Base-by-base conservation (phyloP, 2,329 filamentous ascomycete species). In the Aureobasidium namibiae region DNA sequence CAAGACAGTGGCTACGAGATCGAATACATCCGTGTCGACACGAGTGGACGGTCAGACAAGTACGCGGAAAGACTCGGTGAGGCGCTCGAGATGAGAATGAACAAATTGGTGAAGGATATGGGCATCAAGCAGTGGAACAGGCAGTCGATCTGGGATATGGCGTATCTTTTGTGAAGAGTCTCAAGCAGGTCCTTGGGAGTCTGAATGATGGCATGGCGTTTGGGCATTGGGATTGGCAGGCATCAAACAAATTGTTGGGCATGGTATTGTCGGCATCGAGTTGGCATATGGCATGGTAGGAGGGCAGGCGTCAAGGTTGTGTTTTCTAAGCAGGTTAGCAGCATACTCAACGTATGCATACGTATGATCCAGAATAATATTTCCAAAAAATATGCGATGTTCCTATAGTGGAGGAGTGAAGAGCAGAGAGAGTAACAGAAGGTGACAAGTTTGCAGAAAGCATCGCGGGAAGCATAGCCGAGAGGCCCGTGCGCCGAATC, bases 71-170 rank as follows among this genome's bases (percentile, higher is more conserved):
- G 57, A 45, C 34, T 59, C 26, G 10, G 49, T 16, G 46, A 59
- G 11, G 57, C 57, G 46, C 46, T 59, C 18, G 57, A 59, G 13
- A 59, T 59, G 57, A 26, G 57, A 38, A 59, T 59, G 57, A 31
- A 59, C 34, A 45, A 52, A 36, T 26, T 59, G 48, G 57, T 59
- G 9, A 39, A 53, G 31, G 26, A 44, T 26, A 29, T 31, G 57
- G 38, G 39, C 2, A 48, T 45, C n/a, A 53, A 34, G 14, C 45
- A 53, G 31, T 59, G 57, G 57, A 53, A 48, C 36, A 59, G 57
- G 36, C 46, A 59, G 46, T 50, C 36, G 24, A 59, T 59, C 16
- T 59, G 57, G 57, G 57, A 59, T 9, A 52, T 59, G 57, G 57
- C 57, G 36, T 59, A 59, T 53, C 45, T 59, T 39, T 29, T 59